A percentile compares a stretch with the other conserved stretches of the same genome.
Conservation (phyloP, 2,329 filamentous ascomycete species). For the Claviceps spartinae region DNA sequence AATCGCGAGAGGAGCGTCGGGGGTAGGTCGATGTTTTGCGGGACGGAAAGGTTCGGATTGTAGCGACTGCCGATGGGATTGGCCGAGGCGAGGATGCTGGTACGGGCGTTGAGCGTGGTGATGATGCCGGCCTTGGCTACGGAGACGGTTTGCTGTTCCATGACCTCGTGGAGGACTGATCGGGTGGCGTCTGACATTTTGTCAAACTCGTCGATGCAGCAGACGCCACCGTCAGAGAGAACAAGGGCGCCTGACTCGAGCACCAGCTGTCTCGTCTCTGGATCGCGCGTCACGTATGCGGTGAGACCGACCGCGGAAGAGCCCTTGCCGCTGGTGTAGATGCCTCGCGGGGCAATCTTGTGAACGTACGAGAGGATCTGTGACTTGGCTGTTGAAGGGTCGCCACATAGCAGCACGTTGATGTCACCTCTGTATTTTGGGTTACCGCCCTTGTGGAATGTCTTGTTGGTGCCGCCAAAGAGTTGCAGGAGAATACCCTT, state of each 20-base stretch:
- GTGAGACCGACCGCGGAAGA: conserved; percentile 72
- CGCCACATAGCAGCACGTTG: conserved; percentile 91
- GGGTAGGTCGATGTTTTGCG: conserved; percentile 94
- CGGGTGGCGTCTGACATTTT: conserved; percentile 73
- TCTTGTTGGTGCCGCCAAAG: conserved; percentile 96
- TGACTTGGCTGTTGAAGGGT: conserved; percentile 92
- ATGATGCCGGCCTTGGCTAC: conserved; percentile 89
- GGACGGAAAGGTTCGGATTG: conserved; percentile 88
- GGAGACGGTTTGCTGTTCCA: conserved; percentile 78
- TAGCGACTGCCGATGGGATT: conserved; percentile 98
- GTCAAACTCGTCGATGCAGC: conserved; percentile 76
- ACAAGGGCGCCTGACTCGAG: conserved; percentile 70
- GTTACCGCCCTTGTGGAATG: conserved; percentile 89
- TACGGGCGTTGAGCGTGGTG: conserved; percentile 89
- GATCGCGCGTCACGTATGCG: conserved; percentile 68
- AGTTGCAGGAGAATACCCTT: conserved; percentile 94
- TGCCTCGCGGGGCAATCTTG: conserved; percentile 84
- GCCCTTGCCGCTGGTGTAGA: conserved; percentile 72
- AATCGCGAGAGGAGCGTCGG: conserved; percentile 92
- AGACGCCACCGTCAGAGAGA: conserved; percentile 68
- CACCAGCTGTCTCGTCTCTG: conserved; percentile 66
- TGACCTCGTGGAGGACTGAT: conserved; percentile 75
- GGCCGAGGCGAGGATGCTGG: conserved; percentile 88
- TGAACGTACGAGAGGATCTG: conserved; percentile 91
- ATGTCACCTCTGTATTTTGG: conserved; percentile 95